A percentile compares a stretch with the other conserved stretches of the same genome.
phyloP scores from a whole-genome alignment of 305 asterid species.

The Fraxinus nigra region DNA sequence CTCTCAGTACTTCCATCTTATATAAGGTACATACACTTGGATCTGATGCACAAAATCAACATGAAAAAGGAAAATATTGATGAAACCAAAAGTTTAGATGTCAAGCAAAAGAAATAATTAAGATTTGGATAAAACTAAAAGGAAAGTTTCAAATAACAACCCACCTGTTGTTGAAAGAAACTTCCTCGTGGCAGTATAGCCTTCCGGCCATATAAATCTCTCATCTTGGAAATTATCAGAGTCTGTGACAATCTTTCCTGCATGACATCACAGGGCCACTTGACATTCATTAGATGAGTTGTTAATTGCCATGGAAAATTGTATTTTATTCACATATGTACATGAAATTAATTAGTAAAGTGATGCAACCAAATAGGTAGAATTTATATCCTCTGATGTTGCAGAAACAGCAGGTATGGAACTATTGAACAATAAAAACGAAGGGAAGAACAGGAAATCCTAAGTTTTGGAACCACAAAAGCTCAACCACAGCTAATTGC shows the following conservation, averaged over 20 bases:
- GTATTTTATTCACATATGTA: slow-evolving; percentile 6
- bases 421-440: not conserved
- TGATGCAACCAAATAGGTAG: slow-evolving; percentile 19
- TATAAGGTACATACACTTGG: slow-evolving; percentile 53
- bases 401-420: not conserved
- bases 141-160: slow-evolving; percentile 17
- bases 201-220: slow-evolving; percentile 80
- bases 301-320: slow-evolving; percentile 16
- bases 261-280: slow-evolving; percentile 31
- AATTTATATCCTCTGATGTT: not conserved
- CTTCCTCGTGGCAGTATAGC: slow-evolving; percentile 79
- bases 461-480: not conserved
- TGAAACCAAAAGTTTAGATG: not conserved
- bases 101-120: slow-evolving; percentile 19
- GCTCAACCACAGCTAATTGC: slow-evolving; percentile 11
- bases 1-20: slow-evolving; percentile 88
- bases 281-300: slow-evolving; percentile 22
- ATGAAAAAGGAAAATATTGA: slow-evolving; percentile 8
- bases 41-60: slow-evolving; percentile 47
- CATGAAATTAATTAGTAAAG: slow-evolving; percentile 14
- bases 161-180: slow-evolving; percentile 69
- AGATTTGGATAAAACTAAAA: slow-evolving; percentile 1
- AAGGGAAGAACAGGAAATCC: not conserved
- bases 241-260: slow-evolving; percentile 84
- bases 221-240: slow-evolving; percentile 63